Percentiles rank a stretch among this genome's conserved stretches.
phyloP scores from a whole-genome alignment of 2,329 filamentous ascomycete genomes.

The Chrysoporthe deuterocubensis region DNA sequence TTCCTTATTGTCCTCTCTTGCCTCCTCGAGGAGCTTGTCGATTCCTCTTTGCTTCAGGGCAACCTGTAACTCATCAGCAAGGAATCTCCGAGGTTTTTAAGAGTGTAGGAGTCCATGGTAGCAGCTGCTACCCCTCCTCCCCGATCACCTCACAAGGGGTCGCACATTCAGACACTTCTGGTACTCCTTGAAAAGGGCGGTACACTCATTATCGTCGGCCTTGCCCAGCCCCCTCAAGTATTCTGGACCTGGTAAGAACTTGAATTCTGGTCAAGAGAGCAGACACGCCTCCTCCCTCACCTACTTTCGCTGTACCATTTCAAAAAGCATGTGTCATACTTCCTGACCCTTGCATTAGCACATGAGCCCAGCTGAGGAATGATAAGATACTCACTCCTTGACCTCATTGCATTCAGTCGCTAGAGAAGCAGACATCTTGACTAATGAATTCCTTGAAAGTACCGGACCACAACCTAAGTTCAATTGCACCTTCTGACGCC shows the following conservation, averaged over 20 bases:
- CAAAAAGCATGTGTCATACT: conserved; percentile 93
- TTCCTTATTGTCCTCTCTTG: conserved; percentile 85
- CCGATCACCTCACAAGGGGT: conserved; percentile 22
- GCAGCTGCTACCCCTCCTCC: not conserved
- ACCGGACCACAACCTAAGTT: not conserved
- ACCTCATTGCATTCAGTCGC: conserved; percentile 93
- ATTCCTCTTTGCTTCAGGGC: conserved; percentile 88
- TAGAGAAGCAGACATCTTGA: conserved; percentile 86
- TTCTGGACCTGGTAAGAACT: conserved; percentile 57
- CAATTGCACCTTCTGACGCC: not conserved
- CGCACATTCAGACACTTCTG: conserved; percentile 81
- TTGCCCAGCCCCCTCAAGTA: conserved; percentile 85
- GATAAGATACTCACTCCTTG: conserved; percentile 73
- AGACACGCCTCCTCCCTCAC: conserved; percentile 38
- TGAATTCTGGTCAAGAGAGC: conserved; percentile 10
- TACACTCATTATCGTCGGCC: conserved; percentile 78
- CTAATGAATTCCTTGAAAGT: not conserved
- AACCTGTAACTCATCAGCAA: conserved; percentile 58
- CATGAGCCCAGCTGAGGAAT: not conserved
- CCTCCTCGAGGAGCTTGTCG: conserved; percentile 90
- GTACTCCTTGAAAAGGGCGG: conserved; percentile 84
- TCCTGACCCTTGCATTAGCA: conserved; percentile 50
- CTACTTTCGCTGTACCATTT: conserved; percentile 99
- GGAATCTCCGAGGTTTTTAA: not conserved
- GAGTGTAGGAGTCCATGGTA: not conserved